Base-by-base conservation (phyloP, 768 basidiomycete species). In the Mycena latifolia region DNA sequence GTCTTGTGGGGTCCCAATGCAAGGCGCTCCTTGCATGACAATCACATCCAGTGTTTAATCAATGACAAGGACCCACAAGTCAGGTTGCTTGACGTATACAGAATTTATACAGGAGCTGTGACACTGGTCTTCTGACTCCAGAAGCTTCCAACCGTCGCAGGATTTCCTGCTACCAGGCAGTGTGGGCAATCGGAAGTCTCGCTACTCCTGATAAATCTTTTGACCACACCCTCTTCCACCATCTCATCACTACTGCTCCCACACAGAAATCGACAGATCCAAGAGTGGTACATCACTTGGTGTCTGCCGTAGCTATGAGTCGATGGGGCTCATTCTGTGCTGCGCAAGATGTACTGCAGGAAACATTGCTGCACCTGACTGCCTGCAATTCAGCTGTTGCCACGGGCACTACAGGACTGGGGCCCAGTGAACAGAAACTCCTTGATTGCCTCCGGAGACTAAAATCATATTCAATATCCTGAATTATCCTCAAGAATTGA, bases 151-250 rank as follows among this genome's bases (percentile, higher is more conserved):
- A n/a, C n/a, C n/a, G n/a, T n/a, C n/a, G n/a, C n/a, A n/a, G n/a
- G n/a, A n/a, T n/a, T n/a, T 46, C 46, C 4, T 57, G 43, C 24
- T 46, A n/a, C n/a, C 20, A 46, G 9, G 56, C 56, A 27, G 15
- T 20, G 22, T 57, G 56, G 56, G 25, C 56, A 2, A 31, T 57
- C 5, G 39, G 54, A 2, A 55, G 54, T 43, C 33, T 55, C 15
- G 17, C 17, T 5, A 28, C 54, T 17, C 54, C 37, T 3, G 8
- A 24, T 1, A 8, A 27, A 11, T 20, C 0, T 11, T 17, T 28
- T 28, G 54, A 55, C 9, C 39, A 39, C 10, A 6, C 39, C 14
- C 22, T 55, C 9, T 55, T 41, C 27, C 37, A 11, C 10, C 17
- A 55, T 18, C 28, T 43, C 17, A 5, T 55, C 17, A 20, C 54